These are phyloP conservation scores for Phoma sp. DNA, from an alignment of 2,329 filamentous ascomycete species.

Conservation along the genomic window DNA sequence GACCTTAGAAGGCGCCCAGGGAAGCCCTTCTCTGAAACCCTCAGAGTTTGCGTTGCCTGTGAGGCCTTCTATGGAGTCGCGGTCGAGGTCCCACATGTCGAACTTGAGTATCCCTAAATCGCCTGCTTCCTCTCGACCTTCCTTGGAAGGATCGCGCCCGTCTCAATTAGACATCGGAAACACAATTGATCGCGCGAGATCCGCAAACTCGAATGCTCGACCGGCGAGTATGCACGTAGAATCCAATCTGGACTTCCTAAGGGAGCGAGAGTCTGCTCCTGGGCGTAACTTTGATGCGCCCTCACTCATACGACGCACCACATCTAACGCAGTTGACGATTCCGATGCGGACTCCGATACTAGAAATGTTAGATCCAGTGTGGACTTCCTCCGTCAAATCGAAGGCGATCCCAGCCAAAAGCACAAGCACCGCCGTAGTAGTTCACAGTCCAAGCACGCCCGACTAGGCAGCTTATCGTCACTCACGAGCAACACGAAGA, in stretches of 20 bases:
- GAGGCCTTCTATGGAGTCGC: constrained; percentile 53
- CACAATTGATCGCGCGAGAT: constrained; percentile 63
- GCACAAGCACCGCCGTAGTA: constrained; percentile 59
- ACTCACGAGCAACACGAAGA: constrained; percentile 76
- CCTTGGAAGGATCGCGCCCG: constrained; percentile 73
- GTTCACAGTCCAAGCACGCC: constrained; percentile 63
- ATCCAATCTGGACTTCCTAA: constrained; percentile 80
- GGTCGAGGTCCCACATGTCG: constrained; percentile 58
- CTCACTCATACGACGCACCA: constrained; percentile 35
- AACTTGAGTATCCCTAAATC: constrained; percentile 60
- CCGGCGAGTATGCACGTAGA: constrained; percentile 85
- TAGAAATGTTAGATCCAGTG: constrained; percentile 74
- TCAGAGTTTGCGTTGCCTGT: constrained; percentile 45
- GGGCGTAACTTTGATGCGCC: constrained; percentile 41
- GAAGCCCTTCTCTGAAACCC: constrained; percentile 46
- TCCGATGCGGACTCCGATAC: constrained; percentile 59
- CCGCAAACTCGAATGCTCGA: constrained; percentile 69
- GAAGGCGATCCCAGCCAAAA: constrained; percentile 66
- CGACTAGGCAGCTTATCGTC: constrained; percentile 77
- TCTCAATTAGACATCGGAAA: constrained; percentile 66
- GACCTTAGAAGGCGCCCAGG: constrained; percentile 45
- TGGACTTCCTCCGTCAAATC: constrained; percentile 80
- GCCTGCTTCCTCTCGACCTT: constrained; percentile 67
- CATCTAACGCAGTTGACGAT: constrained; percentile 42
- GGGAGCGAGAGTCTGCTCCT: constrained; percentile 71